phyloP scores from a whole-genome alignment of 1,284 basidiomycete species.

The Ganoderma lingzhi region DNA sequence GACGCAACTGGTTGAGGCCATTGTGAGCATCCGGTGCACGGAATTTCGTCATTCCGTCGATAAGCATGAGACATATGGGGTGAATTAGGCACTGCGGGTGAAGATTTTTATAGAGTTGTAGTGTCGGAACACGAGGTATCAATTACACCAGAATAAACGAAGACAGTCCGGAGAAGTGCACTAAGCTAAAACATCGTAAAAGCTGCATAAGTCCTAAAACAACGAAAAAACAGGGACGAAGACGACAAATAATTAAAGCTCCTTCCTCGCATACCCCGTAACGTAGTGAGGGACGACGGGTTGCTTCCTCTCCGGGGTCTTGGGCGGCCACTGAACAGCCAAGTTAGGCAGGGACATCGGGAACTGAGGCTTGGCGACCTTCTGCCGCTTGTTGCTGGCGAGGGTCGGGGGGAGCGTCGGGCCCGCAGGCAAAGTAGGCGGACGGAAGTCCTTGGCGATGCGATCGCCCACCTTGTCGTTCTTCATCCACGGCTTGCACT shows the following conservation, averaged over 20 bases:
- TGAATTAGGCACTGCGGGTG: no score
- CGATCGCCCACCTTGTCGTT: conserved; percentile 9
- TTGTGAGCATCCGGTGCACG: no score
- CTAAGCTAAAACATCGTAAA: no score
- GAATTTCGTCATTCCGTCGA: no score
- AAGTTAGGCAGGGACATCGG: neutral
- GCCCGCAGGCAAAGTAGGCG: neutral
- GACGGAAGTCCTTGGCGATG: neutral
- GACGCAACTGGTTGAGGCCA: no score
- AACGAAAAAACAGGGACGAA: neutral
- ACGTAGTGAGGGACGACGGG: neutral
- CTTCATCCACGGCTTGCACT: neutral
- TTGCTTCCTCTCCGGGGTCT: neutral
- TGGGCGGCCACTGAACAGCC: neutral
- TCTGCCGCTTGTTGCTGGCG: neutral
- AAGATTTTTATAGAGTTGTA: no score
- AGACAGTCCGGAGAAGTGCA: no score
- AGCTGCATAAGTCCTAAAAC: no score
- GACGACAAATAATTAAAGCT: neutral
- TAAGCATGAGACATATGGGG: no score
- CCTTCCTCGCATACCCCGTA: neutral
- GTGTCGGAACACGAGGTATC: no score
- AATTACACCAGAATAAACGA: no score
- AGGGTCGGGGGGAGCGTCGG: neutral
- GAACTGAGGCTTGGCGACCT: neutral